Conservation (phyloP, 2,329 filamentous ascomycete genomes). For the Trichophyton mentagrophytes region DNA sequence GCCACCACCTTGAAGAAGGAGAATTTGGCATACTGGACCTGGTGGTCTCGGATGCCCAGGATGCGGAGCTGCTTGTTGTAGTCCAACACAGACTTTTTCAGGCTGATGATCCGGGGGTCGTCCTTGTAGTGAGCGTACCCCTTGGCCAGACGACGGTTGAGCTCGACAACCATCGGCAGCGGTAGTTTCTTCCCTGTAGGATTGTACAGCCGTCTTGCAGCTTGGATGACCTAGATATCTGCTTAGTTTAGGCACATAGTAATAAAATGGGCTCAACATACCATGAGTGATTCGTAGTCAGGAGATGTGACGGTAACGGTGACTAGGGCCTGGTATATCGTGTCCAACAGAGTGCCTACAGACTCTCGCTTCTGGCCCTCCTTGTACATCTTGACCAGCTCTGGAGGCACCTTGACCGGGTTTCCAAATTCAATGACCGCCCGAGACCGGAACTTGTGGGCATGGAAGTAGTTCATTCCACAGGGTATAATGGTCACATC, state of each 20-base stretch:
- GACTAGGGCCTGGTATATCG: constrained; percentile 70
- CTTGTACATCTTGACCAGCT: constrained; percentile 76
- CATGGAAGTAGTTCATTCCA: constrained; percentile 99
- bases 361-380: constrained; percentile 73
- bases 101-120: constrained; percentile 64
- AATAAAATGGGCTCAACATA: constrained; percentile 21
- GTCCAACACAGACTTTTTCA: constrained; percentile 61
- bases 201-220: constrained; percentile 83
- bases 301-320: constrained; percentile 85
- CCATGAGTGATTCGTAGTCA: constrained; percentile 92
- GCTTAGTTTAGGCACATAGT: constrained; percentile 3
- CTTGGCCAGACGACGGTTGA: constrained; percentile 80
- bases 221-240: constrained; percentile 61
- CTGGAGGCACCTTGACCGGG: constrained; percentile 69
- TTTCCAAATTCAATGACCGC: constrained; percentile 91
- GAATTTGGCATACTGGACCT: constrained; percentile 82
- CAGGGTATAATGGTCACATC: constrained; percentile 90
- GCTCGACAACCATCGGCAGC: constrained; percentile 80
- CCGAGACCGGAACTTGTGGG: constrained; percentile 93
- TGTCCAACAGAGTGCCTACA: constrained; percentile 72
- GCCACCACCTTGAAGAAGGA: constrained; percentile 62
- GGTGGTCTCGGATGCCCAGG: constrained; percentile 81
- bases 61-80: constrained; percentile 83
- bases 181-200: constrained; percentile 88
- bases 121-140: constrained; percentile 90